Evolutionary conservation across 1,139 yeast genomes (phyloP).

Genomic region (Suhomyces bribrorum): DNA sequence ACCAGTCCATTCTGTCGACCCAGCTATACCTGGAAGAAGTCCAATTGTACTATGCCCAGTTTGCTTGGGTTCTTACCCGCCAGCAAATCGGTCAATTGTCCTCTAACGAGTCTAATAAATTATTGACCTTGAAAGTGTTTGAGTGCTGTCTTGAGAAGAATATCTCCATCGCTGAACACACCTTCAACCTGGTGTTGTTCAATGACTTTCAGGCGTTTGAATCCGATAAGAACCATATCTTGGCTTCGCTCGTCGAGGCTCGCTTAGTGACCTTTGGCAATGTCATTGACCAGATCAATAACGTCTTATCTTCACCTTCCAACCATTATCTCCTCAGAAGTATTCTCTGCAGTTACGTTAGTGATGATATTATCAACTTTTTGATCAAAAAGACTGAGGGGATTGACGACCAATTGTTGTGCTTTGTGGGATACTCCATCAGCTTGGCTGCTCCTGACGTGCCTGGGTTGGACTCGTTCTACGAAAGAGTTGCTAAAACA

Average conservation of each 20-base stretch:
- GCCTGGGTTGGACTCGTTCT: constrained; percentile 11
- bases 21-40: not conserved
- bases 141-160: constrained; percentile 11
- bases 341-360: constrained; percentile 17
- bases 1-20: constrained; percentile 2
- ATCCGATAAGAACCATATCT: constrained; percentile 7
- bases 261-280: constrained; percentile 26
- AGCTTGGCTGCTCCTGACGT: not conserved
- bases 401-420: constrained; percentile 23
- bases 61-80: constrained; percentile 28
- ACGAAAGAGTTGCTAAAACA: constrained; percentile 11
- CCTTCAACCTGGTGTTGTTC: constrained; percentile 9
- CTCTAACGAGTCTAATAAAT: constrained; percentile 1
- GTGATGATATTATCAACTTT: constrained; percentile 15
- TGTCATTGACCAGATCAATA: constrained; percentile 17
- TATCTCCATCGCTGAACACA: constrained; percentile 5
- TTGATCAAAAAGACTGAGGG: constrained; percentile 18
- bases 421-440: constrained; percentile 24
- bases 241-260: constrained; percentile 19
- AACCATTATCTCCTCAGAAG: constrained; percentile 27
- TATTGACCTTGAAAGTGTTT: constrained; percentile 9
- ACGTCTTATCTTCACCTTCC: constrained; percentile 16
- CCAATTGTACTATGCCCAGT: constrained; percentile 20
- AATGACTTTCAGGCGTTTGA: constrained; percentile 4
- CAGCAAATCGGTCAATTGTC: constrained; percentile 16